A percentile compares a stretch with the other conserved stretches of the same genome.
These are phyloP conservation scores for Apophysomyces elegans DNA, from an alignment of 371 early-diverging fungal genomes.

Conservation along the genomic window DNA sequence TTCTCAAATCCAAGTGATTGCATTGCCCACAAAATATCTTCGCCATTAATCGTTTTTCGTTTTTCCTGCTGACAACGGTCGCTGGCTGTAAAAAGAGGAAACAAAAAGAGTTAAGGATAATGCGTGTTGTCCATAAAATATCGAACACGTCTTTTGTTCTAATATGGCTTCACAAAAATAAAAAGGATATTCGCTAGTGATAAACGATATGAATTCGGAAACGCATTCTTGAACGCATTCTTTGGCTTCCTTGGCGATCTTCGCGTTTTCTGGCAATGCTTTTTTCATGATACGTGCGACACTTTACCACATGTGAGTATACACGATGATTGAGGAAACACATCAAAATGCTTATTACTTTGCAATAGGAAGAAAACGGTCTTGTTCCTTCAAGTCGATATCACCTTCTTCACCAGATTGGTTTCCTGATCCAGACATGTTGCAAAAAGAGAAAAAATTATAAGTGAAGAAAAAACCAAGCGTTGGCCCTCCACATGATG, in stretches of 20 bases:
- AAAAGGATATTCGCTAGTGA: conserved; percentile 91
- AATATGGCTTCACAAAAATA: neutral
- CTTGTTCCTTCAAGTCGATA: conserved; percentile 89
- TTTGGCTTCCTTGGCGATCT: conserved; percentile 99
- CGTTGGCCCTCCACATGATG: no score
- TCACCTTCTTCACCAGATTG: conserved; percentile 68
- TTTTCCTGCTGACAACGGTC: conserved; percentile 96
- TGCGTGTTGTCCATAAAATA: neutral
- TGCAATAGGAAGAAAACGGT: conserved; percentile 94
- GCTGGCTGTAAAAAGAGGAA: conserved; percentile 65
- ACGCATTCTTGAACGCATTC: conserved; percentile 99
- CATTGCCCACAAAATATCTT: conserved; percentile 99
- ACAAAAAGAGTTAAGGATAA: conserved; percentile 27
- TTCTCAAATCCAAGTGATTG: conserved; percentile 98
- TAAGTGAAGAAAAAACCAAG: neutral
- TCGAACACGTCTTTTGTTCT: neutral
- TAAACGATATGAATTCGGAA: conserved; percentile 99
- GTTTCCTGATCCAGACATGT: conserved; percentile 19
- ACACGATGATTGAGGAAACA: neutral
- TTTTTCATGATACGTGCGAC: conserved; percentile 99
- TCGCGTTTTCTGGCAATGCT: conserved; percentile 97
- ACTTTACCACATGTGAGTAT: conserved; percentile 65
- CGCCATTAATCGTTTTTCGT: conserved; percentile 99
- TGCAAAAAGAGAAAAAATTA: neutral
- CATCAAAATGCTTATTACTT: conserved; percentile 38